A percentile compares a stretch with the other conserved stretches of the same genome.
phyloP scores from a whole-genome alignment of 2,329 filamentous ascomycete species.

The Ophiostoma sp. region DNA sequence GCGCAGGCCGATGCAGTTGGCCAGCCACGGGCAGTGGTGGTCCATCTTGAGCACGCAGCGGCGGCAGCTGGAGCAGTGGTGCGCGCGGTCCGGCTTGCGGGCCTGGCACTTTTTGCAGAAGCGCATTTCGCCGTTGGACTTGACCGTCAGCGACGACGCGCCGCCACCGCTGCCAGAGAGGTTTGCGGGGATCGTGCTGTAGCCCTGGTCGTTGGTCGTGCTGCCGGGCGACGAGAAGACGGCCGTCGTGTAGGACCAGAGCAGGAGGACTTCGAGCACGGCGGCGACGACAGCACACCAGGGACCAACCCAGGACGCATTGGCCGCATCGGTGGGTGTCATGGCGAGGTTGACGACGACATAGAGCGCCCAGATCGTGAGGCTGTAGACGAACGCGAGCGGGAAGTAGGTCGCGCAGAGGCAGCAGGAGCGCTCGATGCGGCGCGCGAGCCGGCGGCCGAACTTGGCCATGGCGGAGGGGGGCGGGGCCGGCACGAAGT shows the following conservation, averaged over 20 bases:
- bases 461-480: slow-evolving; percentile 36
- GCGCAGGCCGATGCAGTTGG: slow-evolving; percentile 84
- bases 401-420: slow-evolving; percentile 73
- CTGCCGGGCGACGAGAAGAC: slow-evolving; percentile 87
- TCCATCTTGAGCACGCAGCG: slow-evolving; percentile 99
- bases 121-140: slow-evolving; percentile 76
- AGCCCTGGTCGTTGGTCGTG: slow-evolving; percentile 60
- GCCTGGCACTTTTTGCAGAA: slow-evolving; percentile 98
- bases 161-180: not conserved
- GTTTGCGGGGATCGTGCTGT: slow-evolving; percentile 69
- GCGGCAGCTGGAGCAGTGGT: slow-evolving; percentile 93
- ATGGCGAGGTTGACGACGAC: slow-evolving; percentile 71
- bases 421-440: slow-evolving; percentile 79
- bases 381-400: slow-evolving; percentile 77
- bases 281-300: slow-evolving; percentile 56
- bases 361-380: slow-evolving; percentile 93
- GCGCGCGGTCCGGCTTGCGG: slow-evolving; percentile 88
- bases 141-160: slow-evolving; percentile 74
- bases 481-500: slow-evolving; percentile 1
- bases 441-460: slow-evolving; percentile 60
- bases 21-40: slow-evolving; percentile 97
- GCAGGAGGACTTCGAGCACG: slow-evolving; percentile 69
- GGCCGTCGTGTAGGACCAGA: slow-evolving; percentile 84
- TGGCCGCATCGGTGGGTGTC: slow-evolving; percentile 42
- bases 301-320: slow-evolving; percentile 19